Evolutionary conservation across 345 rosid genomes (phyloP).

Genomic region (Capsella bursapastoris): DNA sequence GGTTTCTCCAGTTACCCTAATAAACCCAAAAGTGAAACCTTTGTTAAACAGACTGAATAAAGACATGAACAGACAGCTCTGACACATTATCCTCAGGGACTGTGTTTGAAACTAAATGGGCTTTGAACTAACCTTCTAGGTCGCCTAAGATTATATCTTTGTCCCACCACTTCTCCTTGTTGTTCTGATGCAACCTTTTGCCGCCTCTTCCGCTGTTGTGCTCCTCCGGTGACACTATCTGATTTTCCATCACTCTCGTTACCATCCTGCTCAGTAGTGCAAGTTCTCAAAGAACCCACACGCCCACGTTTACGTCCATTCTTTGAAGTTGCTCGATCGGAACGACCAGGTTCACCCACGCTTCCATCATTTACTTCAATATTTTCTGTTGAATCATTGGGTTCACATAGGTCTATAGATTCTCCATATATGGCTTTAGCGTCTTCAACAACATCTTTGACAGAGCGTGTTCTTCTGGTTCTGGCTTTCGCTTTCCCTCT

Average conservation of each 20-base stretch:
- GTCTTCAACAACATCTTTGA: constrained; percentile 81
- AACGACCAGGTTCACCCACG: constrained; percentile 59
- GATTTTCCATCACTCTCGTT: constrained; percentile 73
- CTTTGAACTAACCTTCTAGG: constrained; percentile 61
- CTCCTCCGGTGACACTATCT: constrained; percentile 62
- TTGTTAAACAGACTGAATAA: constrained; percentile 17
- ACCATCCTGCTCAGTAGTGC: constrained; percentile 63
- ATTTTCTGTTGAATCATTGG: constrained; percentile 50
- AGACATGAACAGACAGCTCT: constrained; percentile 5
- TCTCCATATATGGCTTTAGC: constrained; percentile 73
- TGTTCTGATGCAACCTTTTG: constrained; percentile 55
- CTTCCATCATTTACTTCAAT: constrained; percentile 55
- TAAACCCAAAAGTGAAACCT: constrained; percentile 25
- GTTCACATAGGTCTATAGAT: constrained; percentile 53
- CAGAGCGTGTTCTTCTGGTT: constrained; percentile 66
- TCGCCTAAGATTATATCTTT: constrained; percentile 76
- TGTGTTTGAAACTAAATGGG: constrained; percentile 25
- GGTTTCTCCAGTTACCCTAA: constrained; percentile 34
- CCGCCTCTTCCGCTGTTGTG: constrained; percentile 61
- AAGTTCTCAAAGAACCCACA: constrained; percentile 54
- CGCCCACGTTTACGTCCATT: constrained; percentile 69
- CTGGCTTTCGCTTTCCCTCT: constrained; percentile 65
- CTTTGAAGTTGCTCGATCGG: constrained; percentile 55
- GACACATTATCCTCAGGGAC: constrained; percentile 13
- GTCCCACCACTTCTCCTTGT: constrained; percentile 50